Evolutionary conservation across 768 basidiomycete species (phyloP).

Genomic region (Boletus rubropictus): DNA sequence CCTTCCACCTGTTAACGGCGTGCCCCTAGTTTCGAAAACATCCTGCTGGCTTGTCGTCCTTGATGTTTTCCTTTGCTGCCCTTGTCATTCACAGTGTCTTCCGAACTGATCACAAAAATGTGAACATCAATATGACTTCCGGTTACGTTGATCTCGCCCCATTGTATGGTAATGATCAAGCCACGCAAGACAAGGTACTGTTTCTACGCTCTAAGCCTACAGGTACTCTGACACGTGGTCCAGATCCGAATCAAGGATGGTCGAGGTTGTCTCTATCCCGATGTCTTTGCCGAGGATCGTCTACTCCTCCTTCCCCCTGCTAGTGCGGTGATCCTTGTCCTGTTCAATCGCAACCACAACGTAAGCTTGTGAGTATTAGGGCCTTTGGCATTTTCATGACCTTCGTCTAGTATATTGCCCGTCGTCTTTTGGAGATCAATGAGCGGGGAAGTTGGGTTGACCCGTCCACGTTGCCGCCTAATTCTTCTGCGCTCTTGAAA

Average conservation of each 20-base stretch:
- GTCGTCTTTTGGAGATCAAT: slow-evolving; percentile 73
- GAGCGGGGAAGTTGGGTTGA: slow-evolving; percentile 61
- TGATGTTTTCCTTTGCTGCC: slow-evolving; percentile 81
- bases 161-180: slow-evolving; percentile 71
- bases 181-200: slow-evolving; percentile 51
- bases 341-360: slow-evolving; percentile 90
- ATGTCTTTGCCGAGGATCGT: slow-evolving; percentile 75
- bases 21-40: slow-evolving; percentile 59
- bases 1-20: neutral
- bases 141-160: slow-evolving; percentile 84
- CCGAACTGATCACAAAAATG: slow-evolving; percentile 66
- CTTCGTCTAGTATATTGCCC: slow-evolving; percentile 62
- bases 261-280: slow-evolving; percentile 59
- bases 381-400: neutral
- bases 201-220: neutral
- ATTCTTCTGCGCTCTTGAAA: slow-evolving; percentile 33
- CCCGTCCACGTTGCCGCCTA: slow-evolving; percentile 40
- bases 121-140: slow-evolving; percentile 75
- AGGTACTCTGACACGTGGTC: neutral
- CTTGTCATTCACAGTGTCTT: slow-evolving; percentile 85
- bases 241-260: slow-evolving; percentile 46
- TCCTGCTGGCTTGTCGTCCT: slow-evolving; percentile 69
- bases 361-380: slow-evolving; percentile 36
- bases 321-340: slow-evolving; percentile 65
- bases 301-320: slow-evolving; percentile 76